Percentiles rank a stretch among this genome's conserved stretches.
These are phyloP conservation scores for Ophiognomonia clavigignenti-juglandacearum DNA, from an alignment of 2,329 filamentous ascomycete species.

Conservation along the genomic window DNA sequence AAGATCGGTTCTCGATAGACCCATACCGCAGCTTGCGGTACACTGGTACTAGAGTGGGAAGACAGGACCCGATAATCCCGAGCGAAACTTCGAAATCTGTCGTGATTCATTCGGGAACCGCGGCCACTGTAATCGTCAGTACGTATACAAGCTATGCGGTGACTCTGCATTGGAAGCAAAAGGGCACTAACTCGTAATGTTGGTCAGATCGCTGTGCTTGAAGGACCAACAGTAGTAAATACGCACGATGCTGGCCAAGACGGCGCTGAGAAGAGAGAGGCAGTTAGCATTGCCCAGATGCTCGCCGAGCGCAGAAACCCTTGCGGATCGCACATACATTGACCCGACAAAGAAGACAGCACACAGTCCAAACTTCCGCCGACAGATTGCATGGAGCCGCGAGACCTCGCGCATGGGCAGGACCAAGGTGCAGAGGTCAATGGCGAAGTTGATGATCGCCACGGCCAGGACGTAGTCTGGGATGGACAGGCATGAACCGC, in stretches of 20 bases:
- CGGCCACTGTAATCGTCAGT: neutral
- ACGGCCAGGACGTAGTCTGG: neutral
- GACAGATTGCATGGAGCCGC: neutral
- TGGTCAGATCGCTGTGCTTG: neutral
- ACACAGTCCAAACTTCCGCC: neutral
- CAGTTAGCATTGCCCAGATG: neutral
- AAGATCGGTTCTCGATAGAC: too few relatives aligned
- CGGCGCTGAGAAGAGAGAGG: neutral
- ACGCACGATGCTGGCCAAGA: neutral
- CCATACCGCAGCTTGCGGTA: neutral
- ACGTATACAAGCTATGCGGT: neutral
- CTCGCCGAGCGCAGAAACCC: neutral
- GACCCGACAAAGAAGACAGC: neutral
- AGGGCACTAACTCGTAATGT: neutral
- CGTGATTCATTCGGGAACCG: neutral
- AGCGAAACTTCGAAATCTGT: neutral
- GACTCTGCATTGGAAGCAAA: neutral
- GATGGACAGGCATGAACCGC: neutral
- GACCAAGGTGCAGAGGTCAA: neutral
- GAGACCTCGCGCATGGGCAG: neutral
- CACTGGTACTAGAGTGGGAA: neutral
- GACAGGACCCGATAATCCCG: neutral
- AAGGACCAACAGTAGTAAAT: neutral
- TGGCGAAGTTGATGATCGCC: neutral
- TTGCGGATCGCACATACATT: too few relatives aligned